These are phyloP conservation scores for Ilyonectria robusta DNA, from an alignment of 2,329 filamentous ascomycete genomes.

Conservation along the genomic window DNA sequence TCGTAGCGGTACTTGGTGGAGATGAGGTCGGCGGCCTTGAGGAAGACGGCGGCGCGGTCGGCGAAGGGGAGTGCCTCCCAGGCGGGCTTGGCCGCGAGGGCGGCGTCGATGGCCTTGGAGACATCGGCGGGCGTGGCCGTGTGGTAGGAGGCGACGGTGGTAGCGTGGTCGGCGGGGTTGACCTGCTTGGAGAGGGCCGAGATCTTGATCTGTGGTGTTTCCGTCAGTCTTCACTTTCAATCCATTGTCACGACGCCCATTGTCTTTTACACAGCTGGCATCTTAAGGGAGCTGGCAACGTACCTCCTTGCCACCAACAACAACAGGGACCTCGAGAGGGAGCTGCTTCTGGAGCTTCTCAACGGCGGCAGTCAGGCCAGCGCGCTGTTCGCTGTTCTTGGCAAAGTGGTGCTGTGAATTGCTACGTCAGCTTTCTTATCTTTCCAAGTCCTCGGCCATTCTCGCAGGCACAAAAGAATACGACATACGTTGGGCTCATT, in stretches of 20 bases:
- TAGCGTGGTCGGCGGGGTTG: slow-evolving; percentile 86
- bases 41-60: slow-evolving; percentile 92
- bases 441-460: neutral
- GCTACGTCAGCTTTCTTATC: slow-evolving; percentile 19
- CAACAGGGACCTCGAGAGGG: slow-evolving; percentile 84
- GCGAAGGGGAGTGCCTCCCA: slow-evolving; percentile 93
- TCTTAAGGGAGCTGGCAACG: neutral
- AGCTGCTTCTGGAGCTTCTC: slow-evolving; percentile 77
- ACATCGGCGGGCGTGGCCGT: slow-evolving; percentile 85
- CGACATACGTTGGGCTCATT: slow-evolving; percentile 92
- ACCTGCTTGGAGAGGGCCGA: slow-evolving; percentile 77
- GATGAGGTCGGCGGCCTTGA: slow-evolving; percentile 95
- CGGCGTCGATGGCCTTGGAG: slow-evolving; percentile 83
- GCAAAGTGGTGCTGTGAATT: slow-evolving; percentile 83
- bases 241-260: neutral
- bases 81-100: slow-evolving; percentile 85
- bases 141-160: slow-evolving; percentile 85
- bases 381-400: slow-evolving; percentile 85
- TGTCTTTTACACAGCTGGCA: neutral
- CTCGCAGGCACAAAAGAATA: neutral
- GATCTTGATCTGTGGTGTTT: slow-evolving; percentile 71
- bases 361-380: slow-evolving; percentile 81
- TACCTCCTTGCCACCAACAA: slow-evolving; percentile 87
- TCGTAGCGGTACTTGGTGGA: slow-evolving; percentile 95
- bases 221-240: slow-evolving; percentile 15